These are phyloP conservation scores for Eutrema yunnanense DNA, from an alignment of 345 rosid genomes.

Conservation along the genomic window DNA sequence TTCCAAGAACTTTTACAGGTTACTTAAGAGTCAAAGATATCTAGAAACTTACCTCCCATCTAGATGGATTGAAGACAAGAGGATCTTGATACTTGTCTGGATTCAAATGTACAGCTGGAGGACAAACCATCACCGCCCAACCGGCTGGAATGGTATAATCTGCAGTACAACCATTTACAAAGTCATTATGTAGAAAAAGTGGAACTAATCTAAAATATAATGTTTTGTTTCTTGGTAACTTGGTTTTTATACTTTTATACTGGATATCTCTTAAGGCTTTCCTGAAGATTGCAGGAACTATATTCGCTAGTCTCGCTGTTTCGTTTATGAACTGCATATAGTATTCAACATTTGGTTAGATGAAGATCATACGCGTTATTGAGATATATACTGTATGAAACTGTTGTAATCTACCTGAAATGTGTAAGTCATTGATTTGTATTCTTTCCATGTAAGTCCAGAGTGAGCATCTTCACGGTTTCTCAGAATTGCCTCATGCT, in stretches of 20 bases:
- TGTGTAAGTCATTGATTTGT: conserved; percentile 90
- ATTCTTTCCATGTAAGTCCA: conserved; percentile 89
- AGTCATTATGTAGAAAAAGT: neutral
- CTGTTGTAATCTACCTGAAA: conserved; percentile 49
- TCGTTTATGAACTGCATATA: conserved; percentile 21
- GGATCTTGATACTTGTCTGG: conserved; percentile 67
- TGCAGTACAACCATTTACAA: conserved; percentile 28
- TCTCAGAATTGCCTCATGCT: conserved; percentile 60
- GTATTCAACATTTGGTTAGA: conserved; percentile 2
- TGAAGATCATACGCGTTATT: neutral
- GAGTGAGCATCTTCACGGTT: conserved; percentile 47
- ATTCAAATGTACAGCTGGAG: conserved; percentile 90
- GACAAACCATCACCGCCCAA: conserved; percentile 91
- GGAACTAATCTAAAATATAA: neutral
- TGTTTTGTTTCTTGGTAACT: neutral
- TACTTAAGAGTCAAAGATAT: neutral
- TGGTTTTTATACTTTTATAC: conserved; percentile 12
- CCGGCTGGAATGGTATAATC: conserved; percentile 84
- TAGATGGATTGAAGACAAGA: conserved; percentile 69
- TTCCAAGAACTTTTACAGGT: neutral
- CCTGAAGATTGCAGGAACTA: conserved; percentile 25
- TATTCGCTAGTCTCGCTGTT: conserved; percentile 25
- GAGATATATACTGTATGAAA: no score
- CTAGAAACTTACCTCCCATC: conserved; percentile 67
- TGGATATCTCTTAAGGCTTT: conserved; percentile 20